A percentile compares a stretch with the other conserved stretches of the same genome.
Evolutionary conservation across 345 rosid genomes (phyloP).

Genomic region (Noccaea bulbosa): DNA sequence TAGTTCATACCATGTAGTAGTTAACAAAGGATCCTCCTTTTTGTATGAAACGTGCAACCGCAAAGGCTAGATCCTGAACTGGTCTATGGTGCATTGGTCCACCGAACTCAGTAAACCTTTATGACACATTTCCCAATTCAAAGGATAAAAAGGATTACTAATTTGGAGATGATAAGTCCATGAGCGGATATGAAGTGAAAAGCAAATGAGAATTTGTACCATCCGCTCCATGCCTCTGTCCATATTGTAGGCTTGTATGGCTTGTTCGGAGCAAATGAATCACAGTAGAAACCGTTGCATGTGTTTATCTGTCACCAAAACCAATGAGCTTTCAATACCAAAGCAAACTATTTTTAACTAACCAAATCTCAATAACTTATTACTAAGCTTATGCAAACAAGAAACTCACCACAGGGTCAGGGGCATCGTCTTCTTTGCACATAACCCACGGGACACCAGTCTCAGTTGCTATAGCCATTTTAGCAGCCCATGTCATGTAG

Average conservation of each 20-base stretch:
- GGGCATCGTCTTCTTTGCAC: constrained; percentile 99
- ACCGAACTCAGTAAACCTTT: constrained; percentile 95
- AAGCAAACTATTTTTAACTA: constrained; percentile 2
- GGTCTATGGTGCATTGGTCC: constrained; percentile 94
- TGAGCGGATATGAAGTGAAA: constrained; percentile 11
- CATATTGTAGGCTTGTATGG: constrained; percentile 94
- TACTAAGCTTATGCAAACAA: not conserved
- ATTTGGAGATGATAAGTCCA: constrained; percentile 24
- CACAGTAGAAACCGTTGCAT: constrained; percentile 99
- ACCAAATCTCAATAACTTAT: not conserved
- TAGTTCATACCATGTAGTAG: constrained; percentile 86
- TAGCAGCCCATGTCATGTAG: constrained; percentile 95
- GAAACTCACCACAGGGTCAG: constrained; percentile 88
- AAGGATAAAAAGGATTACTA: constrained; percentile 4
- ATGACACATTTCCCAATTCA: constrained; percentile 21
- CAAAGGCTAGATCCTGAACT: constrained; percentile 96
- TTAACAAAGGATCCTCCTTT: constrained; percentile 98
- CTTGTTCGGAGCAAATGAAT: constrained; percentile 90
- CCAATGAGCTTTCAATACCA: constrained; percentile 19
- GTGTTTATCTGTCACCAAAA: constrained; percentile 76
- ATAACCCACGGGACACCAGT: constrained; percentile 99
- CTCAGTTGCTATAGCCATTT: constrained; percentile 84
- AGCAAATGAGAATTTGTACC: constrained; percentile 53
- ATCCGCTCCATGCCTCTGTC: constrained; percentile 99
- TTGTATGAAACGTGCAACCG: constrained; percentile 91